Evolutionary conservation across 2,329 filamentous ascomycete species (phyloP), one percentile per base, ranked within the genome.

Genomic region (Rosellinia necatrix): DNA sequence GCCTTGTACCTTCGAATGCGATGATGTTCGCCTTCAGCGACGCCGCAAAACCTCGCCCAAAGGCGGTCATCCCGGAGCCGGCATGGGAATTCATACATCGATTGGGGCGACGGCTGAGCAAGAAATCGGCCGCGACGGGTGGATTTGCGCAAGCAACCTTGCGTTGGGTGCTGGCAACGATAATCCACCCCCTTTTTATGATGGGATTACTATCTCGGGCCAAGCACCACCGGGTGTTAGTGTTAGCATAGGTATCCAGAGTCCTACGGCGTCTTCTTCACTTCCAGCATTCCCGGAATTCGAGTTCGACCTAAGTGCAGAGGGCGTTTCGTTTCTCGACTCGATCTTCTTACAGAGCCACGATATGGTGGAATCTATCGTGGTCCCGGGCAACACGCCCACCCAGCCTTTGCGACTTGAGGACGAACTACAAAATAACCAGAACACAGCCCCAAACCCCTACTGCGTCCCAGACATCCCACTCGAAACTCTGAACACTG

Each of bases 1-100:
- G 8, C 43, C 43, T 10, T 59, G 56, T 32, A 56, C 53, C 30
- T 59, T 59, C 52, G 48, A 56, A 24, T 49, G 37, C 12, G 56
- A 59, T 34, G 56, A 56, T 30, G 22, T 53, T 24, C 56, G 56
- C 17, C 27, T 42, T 24, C 56, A 46, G 29, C 47, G 52, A 15
- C 51, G 46, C 29, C 46, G 34, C 15, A 55, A 46, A 30, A 41
- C 25, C 19, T 30, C 44, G 3, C 34, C 40, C 12, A 41, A 35
- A 35, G 27, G 13, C 7, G 15, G 15, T 8, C 9, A 7, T 10
- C 24, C 41, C 30, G 17, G 32, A 12, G 6, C 12, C 9, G 6
- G 7, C 30, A 2, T 24, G 22, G 27, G 44, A 25, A 10, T 32
- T 10, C 34, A 19, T 32, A 35, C 41, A n/a, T 22, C 24, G 17